phyloP scores from a whole-genome alignment of 2,329 filamentous ascomycete species.

The Aspergillus alliaceus region DNA sequence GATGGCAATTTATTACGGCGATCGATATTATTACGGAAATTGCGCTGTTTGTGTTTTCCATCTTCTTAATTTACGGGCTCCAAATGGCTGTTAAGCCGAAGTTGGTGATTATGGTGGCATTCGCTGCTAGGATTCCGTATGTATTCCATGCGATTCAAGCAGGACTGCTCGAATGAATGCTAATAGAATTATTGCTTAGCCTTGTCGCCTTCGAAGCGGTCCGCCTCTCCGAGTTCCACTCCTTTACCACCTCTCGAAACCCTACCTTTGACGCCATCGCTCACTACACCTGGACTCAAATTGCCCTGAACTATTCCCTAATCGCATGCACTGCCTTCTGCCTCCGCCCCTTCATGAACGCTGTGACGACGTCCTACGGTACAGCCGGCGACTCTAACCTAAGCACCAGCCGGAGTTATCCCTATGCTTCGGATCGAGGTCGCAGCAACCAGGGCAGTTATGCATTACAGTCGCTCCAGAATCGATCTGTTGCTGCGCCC shows the following conservation, averaged over 20 bases:
- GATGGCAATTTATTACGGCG: constrained; percentile 23
- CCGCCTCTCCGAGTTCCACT: constrained; percentile 26
- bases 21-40: constrained; percentile 25
- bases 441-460: not conserved
- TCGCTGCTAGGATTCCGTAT: constrained; percentile 27
- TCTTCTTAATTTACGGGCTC: constrained; percentile 19
- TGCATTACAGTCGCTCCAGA: not conserved
- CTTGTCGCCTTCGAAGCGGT: constrained; percentile 28
- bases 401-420: constrained; percentile 1
- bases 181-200: constrained; percentile 7
- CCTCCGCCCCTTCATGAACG: constrained; percentile 23
- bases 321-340: constrained; percentile 24
- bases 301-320: constrained; percentile 20
- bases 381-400: constrained; percentile 13
- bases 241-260: constrained; percentile 25
- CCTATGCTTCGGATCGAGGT: not conserved
- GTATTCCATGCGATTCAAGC: constrained; percentile 8
- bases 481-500: not conserved
- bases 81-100: constrained; percentile 21
- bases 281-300: constrained; percentile 26
- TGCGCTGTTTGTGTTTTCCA: constrained; percentile 15
- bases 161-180: not conserved
- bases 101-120: constrained; percentile 17
- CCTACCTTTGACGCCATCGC: constrained; percentile 24
- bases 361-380: constrained; percentile 18